phyloP scores from a whole-genome alignment of 495 filamentous ascomycete genomes.

The Penicillium alfredii region DNA sequence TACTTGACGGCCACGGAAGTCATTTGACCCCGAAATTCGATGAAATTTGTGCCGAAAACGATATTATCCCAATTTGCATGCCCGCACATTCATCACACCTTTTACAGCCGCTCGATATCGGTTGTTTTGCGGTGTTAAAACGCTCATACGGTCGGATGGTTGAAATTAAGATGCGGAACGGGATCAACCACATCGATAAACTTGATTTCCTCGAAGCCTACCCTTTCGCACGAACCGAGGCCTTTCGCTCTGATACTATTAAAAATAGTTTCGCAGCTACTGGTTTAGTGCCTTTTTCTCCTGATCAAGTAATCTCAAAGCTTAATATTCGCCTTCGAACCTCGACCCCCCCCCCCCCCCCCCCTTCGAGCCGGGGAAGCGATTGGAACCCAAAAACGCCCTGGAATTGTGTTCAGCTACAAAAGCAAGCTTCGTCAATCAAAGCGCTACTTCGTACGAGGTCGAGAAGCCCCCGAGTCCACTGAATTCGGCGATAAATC shows the following conservation, averaged over 20 bases:
- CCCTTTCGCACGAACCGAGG: background rate
- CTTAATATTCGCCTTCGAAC: constrained; percentile 7
- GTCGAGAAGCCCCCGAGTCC: constrained; percentile 1
- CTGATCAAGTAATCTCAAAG: constrained; percentile 4
- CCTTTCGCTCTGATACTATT: constrained; percentile 4
- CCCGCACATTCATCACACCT: no score
- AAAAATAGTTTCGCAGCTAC: constrained; percentile 1
- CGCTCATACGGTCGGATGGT: no score
- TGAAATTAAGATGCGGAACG: no score
- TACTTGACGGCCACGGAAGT: no score
- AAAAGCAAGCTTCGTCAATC: constrained; percentile 2
- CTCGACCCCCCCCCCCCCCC: background rate
- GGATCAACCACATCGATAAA: no score
- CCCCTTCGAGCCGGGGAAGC: constrained; percentile 1
- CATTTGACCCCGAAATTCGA: no score
- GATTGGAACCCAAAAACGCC: constrained; percentile 1
- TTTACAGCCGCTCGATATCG: no score
- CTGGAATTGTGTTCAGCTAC: constrained; percentile 1
- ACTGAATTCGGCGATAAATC: background rate
- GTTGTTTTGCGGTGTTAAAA: no score
- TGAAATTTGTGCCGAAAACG: no score
- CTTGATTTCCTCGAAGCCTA: no score
- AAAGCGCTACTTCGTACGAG: background rate
- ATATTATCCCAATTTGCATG: no score
- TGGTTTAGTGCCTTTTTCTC: constrained; percentile 7